Conservation (phyloP, 192 early-diverging fungal species). For the Coemansia aciculifera region DNA sequence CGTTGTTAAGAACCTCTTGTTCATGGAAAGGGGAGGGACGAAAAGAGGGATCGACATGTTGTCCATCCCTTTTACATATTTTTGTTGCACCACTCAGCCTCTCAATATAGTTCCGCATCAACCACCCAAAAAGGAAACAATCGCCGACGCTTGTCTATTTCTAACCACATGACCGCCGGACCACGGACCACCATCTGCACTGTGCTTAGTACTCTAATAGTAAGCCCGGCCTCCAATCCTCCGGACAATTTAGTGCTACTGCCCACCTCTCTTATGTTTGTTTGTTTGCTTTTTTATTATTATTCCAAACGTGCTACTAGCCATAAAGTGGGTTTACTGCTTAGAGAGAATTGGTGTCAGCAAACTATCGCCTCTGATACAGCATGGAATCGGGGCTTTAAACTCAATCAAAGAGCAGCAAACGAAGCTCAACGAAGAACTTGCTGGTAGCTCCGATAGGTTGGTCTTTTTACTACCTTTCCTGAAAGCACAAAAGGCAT, state of each 20-base stretch:
- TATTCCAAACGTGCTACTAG: neutral
- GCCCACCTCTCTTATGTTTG: neutral
- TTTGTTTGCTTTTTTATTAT: neutral
- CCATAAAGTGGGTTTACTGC: neutral
- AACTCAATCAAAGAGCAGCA: too few relatives aligned
- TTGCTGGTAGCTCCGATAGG: too few relatives aligned
- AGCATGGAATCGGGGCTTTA: too few relatives aligned
- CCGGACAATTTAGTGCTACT: neutral
- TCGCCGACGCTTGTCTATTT: neutral
- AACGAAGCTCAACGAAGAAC: too few relatives aligned
- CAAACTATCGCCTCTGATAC: neutral
- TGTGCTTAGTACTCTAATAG: neutral
- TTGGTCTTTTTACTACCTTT: too few relatives aligned
- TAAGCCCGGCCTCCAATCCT: neutral
- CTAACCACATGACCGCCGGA: neutral
- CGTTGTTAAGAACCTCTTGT: neutral
- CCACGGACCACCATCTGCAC: neutral
- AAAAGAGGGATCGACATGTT: neutral
- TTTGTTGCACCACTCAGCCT: neutral
- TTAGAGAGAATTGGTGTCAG: neutral
- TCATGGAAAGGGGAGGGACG: constrained; percentile 3
- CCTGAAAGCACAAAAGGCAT: neutral
- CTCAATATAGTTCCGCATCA: neutral
- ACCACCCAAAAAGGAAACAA: neutral
- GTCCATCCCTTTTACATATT: neutral